phyloP scores from a whole-genome alignment of 129 eudicot genomes.

The Centella asiatica region DNA sequence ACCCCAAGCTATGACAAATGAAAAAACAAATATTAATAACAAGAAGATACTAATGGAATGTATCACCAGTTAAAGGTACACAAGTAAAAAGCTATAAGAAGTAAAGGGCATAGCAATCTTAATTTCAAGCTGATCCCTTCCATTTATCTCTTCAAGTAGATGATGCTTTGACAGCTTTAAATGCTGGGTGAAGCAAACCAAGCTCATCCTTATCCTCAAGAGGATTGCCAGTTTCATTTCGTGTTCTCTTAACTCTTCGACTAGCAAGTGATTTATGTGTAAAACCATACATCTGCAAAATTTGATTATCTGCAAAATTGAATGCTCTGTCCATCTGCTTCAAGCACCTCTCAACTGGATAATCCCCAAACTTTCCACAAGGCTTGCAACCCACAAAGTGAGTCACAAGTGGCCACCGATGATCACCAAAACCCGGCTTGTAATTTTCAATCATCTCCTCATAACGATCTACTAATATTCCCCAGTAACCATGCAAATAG shows the following conservation, averaged over 20 bases:
- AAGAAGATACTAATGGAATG: conserved; percentile 14
- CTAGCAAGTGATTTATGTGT: conserved; percentile 70
- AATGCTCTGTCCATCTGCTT: conserved; percentile 92
- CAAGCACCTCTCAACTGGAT: conserved; percentile 84
- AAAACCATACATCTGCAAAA: conserved; percentile 86
- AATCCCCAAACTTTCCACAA: conserved; percentile 86
- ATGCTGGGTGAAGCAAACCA: conserved; percentile 75
- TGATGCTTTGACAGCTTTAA: conserved; percentile 60
- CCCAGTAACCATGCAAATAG: conserved; percentile 92
- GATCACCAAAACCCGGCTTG: conserved; percentile 87
- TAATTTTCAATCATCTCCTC: conserved; percentile 73
- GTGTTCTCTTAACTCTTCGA: conserved; percentile 55
- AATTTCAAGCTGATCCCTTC: conserved; percentile 1
- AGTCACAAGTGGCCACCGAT: conserved; percentile 91
- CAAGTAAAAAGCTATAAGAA: conserved; percentile 5
- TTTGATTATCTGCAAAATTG: conserved; percentile 84
- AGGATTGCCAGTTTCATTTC: conserved; percentile 70
- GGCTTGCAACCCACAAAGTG: conserved; percentile 98
- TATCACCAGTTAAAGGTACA: conserved; percentile 7
- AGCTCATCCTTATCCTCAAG: conserved; percentile 68
- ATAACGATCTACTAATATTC: conserved; percentile 76
- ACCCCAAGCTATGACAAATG: not conserved
- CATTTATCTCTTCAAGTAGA: conserved; percentile 33
- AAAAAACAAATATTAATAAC: conserved; percentile 3
- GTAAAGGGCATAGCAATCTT: conserved; percentile 9